A percentile compares a stretch with the other conserved stretches of the same genome.
Conservation (phyloP, 2,329 filamentous ascomycete species). For the Alternaria gaisen region DNA sequence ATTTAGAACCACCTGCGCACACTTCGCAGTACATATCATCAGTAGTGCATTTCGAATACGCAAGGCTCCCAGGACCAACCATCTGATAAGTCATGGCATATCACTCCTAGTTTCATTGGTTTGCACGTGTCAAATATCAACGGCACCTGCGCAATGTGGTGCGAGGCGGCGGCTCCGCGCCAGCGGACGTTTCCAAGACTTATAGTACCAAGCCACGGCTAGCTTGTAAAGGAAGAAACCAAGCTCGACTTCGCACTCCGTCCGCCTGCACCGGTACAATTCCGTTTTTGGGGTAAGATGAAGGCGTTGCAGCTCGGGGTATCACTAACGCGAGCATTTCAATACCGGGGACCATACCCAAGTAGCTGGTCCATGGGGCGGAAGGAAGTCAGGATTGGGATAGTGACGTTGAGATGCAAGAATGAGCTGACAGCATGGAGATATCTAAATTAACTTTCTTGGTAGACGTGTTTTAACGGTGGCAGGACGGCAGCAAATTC, state of each 20-base stretch:
- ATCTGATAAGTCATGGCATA: neutral
- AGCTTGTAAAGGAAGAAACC: conserved; percentile 10
- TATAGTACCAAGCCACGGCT: conserved; percentile 9
- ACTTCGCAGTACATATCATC: neutral
- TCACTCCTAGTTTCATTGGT: neutral
- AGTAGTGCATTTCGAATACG: neutral
- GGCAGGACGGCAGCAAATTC: neutral
- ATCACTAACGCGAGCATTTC: conserved; percentile 15
- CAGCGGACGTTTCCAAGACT: conserved; percentile 1
- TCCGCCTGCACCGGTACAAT: conserved; percentile 12
- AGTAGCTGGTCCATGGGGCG: neutral
- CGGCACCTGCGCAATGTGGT: neutral
- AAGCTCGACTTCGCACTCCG: conserved; percentile 23
- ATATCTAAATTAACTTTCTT: neutral
- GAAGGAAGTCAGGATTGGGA: neutral
- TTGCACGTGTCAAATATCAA: neutral
- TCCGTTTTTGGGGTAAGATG: neutral
- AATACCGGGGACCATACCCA: neutral
- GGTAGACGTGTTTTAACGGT: neutral
- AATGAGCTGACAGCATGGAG: neutral
- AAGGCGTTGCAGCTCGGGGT: conserved; percentile 16
- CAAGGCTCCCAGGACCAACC: neutral
- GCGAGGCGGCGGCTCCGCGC: conserved; percentile 4
- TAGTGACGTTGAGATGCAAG: neutral
- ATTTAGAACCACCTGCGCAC: neutral